Evolutionary conservation across 768 basidiomycete species (phyloP).

Genomic region (Pulveroboletus sp.): DNA sequence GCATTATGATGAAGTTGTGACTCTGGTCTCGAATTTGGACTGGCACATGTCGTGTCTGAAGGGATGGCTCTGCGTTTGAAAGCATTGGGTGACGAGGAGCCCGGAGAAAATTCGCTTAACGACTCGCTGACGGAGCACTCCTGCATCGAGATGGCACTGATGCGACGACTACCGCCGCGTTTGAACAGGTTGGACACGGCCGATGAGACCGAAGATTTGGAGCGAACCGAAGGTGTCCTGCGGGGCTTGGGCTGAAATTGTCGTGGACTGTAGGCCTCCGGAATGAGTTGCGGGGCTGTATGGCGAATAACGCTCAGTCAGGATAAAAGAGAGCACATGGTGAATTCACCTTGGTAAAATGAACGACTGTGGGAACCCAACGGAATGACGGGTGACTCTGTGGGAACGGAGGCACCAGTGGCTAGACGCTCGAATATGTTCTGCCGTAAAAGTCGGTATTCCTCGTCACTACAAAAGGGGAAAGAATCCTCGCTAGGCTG

Average conservation of each 20-base stretch:
- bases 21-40: conserved; percentile 25
- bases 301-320: conserved; percentile 7
- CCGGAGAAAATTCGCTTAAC: conserved; percentile 38
- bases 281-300: conserved; percentile 18
- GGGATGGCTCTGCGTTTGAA: conserved; percentile 45
- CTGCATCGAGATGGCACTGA: conserved; percentile 39
- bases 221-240: conserved; percentile 52
- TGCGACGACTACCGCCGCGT: conserved; percentile 39
- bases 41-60: conserved; percentile 37
- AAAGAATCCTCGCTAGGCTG: background rate
- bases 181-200: conserved; percentile 51
- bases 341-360: conserved; percentile 13
- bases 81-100: conserved; percentile 30
- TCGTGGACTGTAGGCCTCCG: conserved; percentile 21
- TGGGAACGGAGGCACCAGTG: conserved; percentile 52
- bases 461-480: conserved; percentile 61
- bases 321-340: background rate
- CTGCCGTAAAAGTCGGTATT: conserved; percentile 80
- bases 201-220: conserved; percentile 51
- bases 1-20: conserved; percentile 40
- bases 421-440: conserved; percentile 81
- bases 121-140: conserved; percentile 40
- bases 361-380: conserved; percentile 37
- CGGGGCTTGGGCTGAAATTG: conserved; percentile 33
- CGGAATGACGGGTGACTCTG: conserved; percentile 63